Evolutionary conservation across 352 stramenopile species (phyloP), one percentile per base, ranked within the genome.

Genomic region (Phytopythium chamaehyphon): DNA sequence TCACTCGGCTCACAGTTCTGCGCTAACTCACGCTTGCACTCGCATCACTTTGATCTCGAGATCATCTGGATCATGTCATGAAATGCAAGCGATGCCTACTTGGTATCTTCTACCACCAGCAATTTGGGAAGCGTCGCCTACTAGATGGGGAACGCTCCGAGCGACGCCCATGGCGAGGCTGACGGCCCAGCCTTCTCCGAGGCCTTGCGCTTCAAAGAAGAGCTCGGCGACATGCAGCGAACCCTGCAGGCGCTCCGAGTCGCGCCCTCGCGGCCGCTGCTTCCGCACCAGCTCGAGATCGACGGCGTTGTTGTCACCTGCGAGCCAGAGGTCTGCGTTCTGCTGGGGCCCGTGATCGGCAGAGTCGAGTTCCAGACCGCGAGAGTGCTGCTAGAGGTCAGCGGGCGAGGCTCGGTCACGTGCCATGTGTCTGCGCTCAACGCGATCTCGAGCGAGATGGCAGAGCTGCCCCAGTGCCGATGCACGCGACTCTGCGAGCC

Each of bases 361-460:
- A 77, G 69, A 59, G 75, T 92, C 28, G 73, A 78, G 23, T 64
- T 57, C 12, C 46, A 71, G 19, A 61, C 51, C 0, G 81, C 79
- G 36, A 63, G 76, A 6, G 65, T 93, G 45, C 56, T 93, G 23
- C 61, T 93, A 16, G 83, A 93, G 60, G 66, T 86, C 7, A 69
- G 81, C 57, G 49, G 51, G 19, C 43, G 47, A 0, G 57, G 70
- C 1, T 1, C 46, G 5, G 50, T 93, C 42, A 86, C 64, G 9
- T 82, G 73, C 18, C 74, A 83, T 33, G 54, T 87, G 18, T 78
- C 71, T 6, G 61, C 72, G 12, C 36, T 73, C n/a, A 79, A 85
- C 38, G 19, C 33, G 9, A 40, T 66, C 11, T 75, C 66, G 15
- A 67, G 62, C n/a, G 52, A 64, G 3, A 71, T 74, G 44, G 54